phyloP scores from a whole-genome alignment of 257 asterid species.

The Nicotiana sylvestris region DNA sequence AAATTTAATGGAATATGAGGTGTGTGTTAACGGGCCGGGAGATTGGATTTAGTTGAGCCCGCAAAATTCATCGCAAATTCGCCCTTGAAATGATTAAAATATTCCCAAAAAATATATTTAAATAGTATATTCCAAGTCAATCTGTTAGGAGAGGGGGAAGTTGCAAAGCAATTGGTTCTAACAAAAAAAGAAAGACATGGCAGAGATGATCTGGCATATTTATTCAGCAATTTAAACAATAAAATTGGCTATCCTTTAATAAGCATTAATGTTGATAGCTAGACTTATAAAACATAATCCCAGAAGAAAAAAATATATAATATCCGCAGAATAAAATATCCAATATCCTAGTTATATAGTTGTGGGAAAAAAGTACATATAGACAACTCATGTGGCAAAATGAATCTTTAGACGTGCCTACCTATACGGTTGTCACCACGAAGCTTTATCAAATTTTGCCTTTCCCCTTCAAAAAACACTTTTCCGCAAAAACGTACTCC shows the following conservation, averaged over 20 bases:
- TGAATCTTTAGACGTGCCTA: constrained; percentile 6
- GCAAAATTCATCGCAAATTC: no score
- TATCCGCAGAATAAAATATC: not conserved
- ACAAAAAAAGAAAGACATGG: not conserved
- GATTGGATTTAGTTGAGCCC: no score
- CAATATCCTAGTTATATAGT: not conserved
- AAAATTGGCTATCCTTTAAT: not conserved
- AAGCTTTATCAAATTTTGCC: not conserved
- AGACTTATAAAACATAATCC: not conserved
- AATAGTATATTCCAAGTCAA: not conserved
- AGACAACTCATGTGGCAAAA: constrained; percentile 14
- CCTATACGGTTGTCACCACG: not conserved
- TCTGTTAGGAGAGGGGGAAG: not conserved
- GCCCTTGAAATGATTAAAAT: no score
- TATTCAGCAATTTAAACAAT: not conserved
- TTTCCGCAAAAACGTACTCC: not conserved
- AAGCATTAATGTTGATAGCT: not conserved
- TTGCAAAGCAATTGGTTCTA: not conserved
- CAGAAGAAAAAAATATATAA: not conserved
- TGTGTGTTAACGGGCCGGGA: no score
- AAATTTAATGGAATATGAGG: no score
- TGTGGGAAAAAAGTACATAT: not conserved
- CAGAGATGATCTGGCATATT: not conserved
- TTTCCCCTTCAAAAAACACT: not conserved
- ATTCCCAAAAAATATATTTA: no score